A percentile compares a stretch with the other conserved stretches of the same genome.
phyloP scores from a whole-genome alignment of 2,329 filamentous ascomycete genomes.

The Colletotrichum incanum region DNA sequence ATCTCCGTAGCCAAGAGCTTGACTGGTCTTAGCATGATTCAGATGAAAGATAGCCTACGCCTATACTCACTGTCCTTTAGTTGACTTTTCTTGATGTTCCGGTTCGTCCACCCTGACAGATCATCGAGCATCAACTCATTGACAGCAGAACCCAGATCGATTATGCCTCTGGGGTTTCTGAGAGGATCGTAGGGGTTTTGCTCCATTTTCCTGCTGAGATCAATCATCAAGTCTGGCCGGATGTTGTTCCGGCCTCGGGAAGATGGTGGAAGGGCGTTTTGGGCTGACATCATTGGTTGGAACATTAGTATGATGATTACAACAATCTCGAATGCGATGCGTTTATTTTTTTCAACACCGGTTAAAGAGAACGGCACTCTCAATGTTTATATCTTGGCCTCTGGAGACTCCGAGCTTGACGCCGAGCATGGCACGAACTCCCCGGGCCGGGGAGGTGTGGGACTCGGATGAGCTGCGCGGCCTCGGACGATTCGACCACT shows the following conservation, averaged over 20 bases:
- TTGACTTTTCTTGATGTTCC: constrained; percentile 21
- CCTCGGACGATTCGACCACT: not conserved
- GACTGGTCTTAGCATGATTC: not conserved
- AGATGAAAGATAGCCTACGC: too few species aligned
- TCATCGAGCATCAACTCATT: constrained; percentile 35
- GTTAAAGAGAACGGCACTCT: not conserved
- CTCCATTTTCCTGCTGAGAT: not conserved
- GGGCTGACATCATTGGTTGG: not conserved
- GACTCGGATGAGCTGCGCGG: not conserved
- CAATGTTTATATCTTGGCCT: not conserved
- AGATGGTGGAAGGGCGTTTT: constrained; percentile 2
- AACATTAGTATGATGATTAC: not conserved
- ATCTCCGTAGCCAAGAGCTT: constrained; percentile 15
- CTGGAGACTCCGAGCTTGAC: not conserved
- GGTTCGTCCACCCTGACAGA: constrained; percentile 15
- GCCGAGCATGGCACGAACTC: not conserved
- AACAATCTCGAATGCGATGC: not conserved
- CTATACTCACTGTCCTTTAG: constrained; percentile 9
- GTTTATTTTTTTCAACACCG: not conserved
- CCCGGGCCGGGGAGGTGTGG: not conserved
- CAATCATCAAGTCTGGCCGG: not conserved
- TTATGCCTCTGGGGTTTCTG: constrained; percentile 24
- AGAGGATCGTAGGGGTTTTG: constrained; percentile 1
- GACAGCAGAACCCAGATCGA: constrained; percentile 27
- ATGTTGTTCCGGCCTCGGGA: not conserved